Percentiles rank a stretch among this genome's conserved stretches.
These are phyloP conservation scores for Leishmania lainsoni DNA, from an alignment of 208 protist species.

Conservation along the genomic window DNA sequence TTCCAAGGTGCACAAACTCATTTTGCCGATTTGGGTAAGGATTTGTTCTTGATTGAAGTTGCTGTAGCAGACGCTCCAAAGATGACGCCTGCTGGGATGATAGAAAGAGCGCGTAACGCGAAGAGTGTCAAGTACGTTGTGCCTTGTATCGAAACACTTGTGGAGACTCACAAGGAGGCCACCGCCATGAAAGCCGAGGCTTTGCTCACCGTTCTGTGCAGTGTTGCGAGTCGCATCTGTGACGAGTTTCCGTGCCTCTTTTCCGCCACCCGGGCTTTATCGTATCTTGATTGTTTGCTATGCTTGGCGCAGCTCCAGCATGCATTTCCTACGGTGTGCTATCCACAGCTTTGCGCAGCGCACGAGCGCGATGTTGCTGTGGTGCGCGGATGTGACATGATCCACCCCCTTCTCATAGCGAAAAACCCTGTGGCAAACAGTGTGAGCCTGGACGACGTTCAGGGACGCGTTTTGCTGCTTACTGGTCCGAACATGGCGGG, in stretches of 20 bases:
- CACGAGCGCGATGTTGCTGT: background rate
- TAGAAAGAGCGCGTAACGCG: conserved; percentile 65
- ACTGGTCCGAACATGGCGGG: conserved; percentile 99
- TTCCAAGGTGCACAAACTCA: conserved; percentile 55
- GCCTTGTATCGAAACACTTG: conserved; percentile 35
- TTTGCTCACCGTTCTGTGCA: conserved; percentile 66
- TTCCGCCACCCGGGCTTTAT: conserved; percentile 55
- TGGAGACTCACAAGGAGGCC: conserved; percentile 67
- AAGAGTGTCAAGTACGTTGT: conserved; percentile 82
- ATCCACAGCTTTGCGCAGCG: conserved; percentile 23
- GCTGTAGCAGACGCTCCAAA: conserved; percentile 47
- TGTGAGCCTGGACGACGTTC: conserved; percentile 74
- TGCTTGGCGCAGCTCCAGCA: conserved; percentile 51
- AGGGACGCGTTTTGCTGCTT: conserved; percentile 87
- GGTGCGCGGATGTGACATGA: conserved; percentile 33
- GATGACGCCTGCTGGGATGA: conserved; percentile 51
- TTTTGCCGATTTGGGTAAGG: conserved; percentile 82
- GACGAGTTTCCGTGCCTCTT: conserved; percentile 66
- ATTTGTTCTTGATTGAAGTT: conserved; percentile 87
- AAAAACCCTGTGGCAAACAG: conserved; percentile 71
- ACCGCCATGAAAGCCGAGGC: conserved; percentile 56
- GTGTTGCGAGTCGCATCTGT: conserved; percentile 69
- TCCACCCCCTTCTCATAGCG: conserved; percentile 38
- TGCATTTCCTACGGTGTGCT: conserved; percentile 31
- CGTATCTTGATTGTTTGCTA: conserved; percentile 86